Evolutionary conservation across 805 yeast genomes (phyloP).

Genomic region (Priceomyces carsonii): DNA sequence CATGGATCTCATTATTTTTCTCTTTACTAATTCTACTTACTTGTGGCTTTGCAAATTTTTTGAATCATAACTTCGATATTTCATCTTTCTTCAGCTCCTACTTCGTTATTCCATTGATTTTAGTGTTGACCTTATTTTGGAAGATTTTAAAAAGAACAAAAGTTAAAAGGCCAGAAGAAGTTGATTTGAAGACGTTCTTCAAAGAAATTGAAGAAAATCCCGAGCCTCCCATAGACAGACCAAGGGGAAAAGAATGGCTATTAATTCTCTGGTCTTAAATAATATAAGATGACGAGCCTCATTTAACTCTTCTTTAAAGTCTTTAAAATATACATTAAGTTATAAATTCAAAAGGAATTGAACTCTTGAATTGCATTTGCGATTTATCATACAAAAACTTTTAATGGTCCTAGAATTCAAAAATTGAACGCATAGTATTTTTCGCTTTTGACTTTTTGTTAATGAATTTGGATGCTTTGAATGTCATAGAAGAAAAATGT

Average conservation of each 20-base stretch:
- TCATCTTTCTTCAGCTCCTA: slow-evolving; percentile 22
- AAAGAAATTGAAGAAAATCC: slow-evolving; percentile 26
- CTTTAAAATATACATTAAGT: too few species aligned
- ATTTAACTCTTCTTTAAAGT: slow-evolving; percentile 9
- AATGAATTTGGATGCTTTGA: too few species aligned
- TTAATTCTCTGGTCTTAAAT: slow-evolving; percentile 19
- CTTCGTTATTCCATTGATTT: slow-evolving; percentile 25
- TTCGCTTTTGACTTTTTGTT: too few species aligned
- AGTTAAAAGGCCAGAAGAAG: slow-evolving; percentile 34
- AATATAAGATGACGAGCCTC: too few species aligned
- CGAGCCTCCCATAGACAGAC: slow-evolving; percentile 24
- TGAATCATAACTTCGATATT: slow-evolving; percentile 27
- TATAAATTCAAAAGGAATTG: too few species aligned
- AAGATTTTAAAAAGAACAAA: slow-evolving; percentile 31
- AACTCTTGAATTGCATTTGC: too few species aligned
- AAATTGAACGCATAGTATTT: too few species aligned
- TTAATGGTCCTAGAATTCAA: too few species aligned
- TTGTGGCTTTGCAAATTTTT: slow-evolving; percentile 35
- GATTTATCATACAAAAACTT: too few species aligned
- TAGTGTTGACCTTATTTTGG: slow-evolving; percentile 30
- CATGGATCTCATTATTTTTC: slow-evolving; percentile 11
- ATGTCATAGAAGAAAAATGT: too few species aligned
- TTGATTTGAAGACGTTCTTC: slow-evolving; percentile 26
- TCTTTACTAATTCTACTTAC: slow-evolving; percentile 29
- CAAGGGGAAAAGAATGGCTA: slow-evolving; percentile 20